These are phyloP conservation scores for Cephalotrichum gorgonifer DNA, from an alignment of 2,329 filamentous ascomycete genomes.

Conservation along the genomic window DNA sequence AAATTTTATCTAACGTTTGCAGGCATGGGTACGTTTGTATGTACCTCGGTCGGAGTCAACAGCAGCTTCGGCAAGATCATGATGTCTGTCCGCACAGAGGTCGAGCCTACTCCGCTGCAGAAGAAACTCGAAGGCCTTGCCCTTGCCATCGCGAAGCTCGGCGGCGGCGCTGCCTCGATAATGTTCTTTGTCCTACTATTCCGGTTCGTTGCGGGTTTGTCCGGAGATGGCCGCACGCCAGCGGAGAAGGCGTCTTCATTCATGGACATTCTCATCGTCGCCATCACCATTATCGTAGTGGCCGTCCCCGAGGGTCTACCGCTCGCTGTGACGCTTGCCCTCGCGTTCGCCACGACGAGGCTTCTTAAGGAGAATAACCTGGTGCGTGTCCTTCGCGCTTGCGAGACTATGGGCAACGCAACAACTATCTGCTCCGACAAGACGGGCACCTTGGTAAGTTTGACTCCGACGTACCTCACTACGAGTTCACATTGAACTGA, in stretches of 20 bases:
- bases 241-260: slow-evolving; percentile 48
- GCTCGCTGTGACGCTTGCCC: slow-evolving; percentile 55
- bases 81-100: slow-evolving; percentile 40
- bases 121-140: slow-evolving; percentile 32
- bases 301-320: slow-evolving; percentile 58
- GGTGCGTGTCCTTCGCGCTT: slow-evolving; percentile 56
- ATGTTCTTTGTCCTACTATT: slow-evolving; percentile 70
- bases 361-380: slow-evolving; percentile 64
- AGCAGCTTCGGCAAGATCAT: slow-evolving; percentile 43
- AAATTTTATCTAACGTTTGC: not conserved
- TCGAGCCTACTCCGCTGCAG: slow-evolving; percentile 42
- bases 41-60: slow-evolving; percentile 42
- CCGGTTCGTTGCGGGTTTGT: slow-evolving; percentile 58
- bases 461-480: not conserved
- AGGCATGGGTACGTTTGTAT: slow-evolving; percentile 38
- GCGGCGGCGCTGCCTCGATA: slow-evolving; percentile 43
- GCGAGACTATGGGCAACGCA: slow-evolving; percentile 64
- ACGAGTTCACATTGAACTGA: not conserved
- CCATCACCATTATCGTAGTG: slow-evolving; percentile 56
- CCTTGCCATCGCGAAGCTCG: slow-evolving; percentile 11
- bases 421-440: slow-evolving; percentile 60
- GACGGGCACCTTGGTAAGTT: not conserved
- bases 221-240: slow-evolving; percentile 33
- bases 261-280: slow-evolving; percentile 47
- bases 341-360: slow-evolving; percentile 58